Evolutionary conservation across 352 stramenopile genomes (phyloP).

Genomic region (Pythium oligandrum): DNA sequence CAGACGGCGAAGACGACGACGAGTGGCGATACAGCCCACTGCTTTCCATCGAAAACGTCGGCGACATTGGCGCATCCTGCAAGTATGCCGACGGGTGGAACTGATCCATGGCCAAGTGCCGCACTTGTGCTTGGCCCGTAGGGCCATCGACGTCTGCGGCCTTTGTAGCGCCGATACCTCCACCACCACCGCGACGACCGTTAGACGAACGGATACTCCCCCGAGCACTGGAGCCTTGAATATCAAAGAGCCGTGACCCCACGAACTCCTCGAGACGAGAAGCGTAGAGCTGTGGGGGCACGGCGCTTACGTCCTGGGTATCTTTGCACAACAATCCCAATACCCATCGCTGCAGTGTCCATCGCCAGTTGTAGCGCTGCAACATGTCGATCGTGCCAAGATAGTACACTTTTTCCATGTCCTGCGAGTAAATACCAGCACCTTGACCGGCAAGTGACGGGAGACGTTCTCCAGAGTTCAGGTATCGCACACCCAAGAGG

Average conservation of each 20-base stretch:
- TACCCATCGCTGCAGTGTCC: slow-evolving; percentile 76
- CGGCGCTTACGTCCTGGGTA: slow-evolving; percentile 74
- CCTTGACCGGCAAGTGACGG: slow-evolving; percentile 18
- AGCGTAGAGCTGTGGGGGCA: slow-evolving; percentile 65
- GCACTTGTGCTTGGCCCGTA: slow-evolving; percentile 13
- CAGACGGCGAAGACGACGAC: slow-evolving; percentile 42
- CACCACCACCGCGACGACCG: no score
- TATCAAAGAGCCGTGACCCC: slow-evolving; percentile 61
- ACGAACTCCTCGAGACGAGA: slow-evolving; percentile 72
- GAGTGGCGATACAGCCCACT: slow-evolving; percentile 26
- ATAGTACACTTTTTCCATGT: slow-evolving; percentile 65
- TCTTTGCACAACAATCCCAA: slow-evolving; percentile 79
- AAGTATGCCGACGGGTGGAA: slow-evolving; percentile 30
- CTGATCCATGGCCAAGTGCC: slow-evolving; percentile 10
- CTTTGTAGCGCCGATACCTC: no score
- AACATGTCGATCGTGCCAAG: slow-evolving; percentile 80
- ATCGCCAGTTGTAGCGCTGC: slow-evolving; percentile 84
- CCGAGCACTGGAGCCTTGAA: slow-evolving; percentile 16
- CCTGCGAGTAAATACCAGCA: slow-evolving; percentile 41
- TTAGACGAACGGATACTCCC: no score
- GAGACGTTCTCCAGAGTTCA: slow-evolving; percentile 23
- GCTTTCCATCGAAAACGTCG: slow-evolving; percentile 30
- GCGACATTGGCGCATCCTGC: slow-evolving; percentile 43
- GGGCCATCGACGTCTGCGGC: neutral
- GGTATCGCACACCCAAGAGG: slow-evolving; percentile 60